Percentiles rank a stretch among this genome's conserved stretches.
Conservation (phyloP, 352 stramenopile genomes). For the Phytophthora parvispora region DNA sequence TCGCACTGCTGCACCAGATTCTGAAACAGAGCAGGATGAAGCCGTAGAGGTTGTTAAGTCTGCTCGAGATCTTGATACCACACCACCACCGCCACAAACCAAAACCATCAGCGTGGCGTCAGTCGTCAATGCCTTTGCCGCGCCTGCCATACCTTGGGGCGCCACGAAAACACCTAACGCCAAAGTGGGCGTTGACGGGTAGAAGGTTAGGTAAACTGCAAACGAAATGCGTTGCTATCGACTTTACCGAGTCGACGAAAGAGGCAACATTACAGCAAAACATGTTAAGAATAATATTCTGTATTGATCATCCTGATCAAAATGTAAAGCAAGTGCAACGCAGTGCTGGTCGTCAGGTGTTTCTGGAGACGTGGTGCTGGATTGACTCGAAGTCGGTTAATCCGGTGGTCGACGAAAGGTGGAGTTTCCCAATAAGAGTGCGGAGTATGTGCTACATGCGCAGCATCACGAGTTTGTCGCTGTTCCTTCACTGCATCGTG, state of each 20-base stretch:
- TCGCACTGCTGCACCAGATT: conserved; percentile 10
- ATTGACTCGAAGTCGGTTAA: too few relatives aligned
- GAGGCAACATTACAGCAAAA: too few relatives aligned
- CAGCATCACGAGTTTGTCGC: conserved; percentile 85
- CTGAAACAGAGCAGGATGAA: conserved; percentile 38
- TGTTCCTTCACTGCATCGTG: conserved; percentile 81
- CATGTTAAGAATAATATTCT: too few relatives aligned
- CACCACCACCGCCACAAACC: conserved; percentile 1
- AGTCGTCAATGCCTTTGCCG: conserved; percentile 22
- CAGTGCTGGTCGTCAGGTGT: too few relatives aligned
- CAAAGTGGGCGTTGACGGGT: conserved; percentile 42
- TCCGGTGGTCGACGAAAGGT: too few relatives aligned
- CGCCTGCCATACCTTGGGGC: conserved; percentile 24
- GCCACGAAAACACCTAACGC: conserved; percentile 16
- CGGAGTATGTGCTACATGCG: too few relatives aligned
- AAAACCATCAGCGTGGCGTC: conserved; percentile 6
- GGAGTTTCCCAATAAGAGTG: too few relatives aligned
- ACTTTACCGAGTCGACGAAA: too few relatives aligned
- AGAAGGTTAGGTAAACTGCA: conserved; percentile 16
- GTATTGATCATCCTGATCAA: too few relatives aligned
- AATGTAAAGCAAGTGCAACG: too few relatives aligned
- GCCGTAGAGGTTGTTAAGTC: conserved; percentile 51
- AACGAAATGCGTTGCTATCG: background rate
- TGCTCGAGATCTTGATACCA: conserved; percentile 43
- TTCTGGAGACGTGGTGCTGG: too few relatives aligned